A percentile compares a stretch with the other conserved stretches of the same genome.
These are phyloP conservation scores for Mollisia scopiformis DNA, from an alignment of 2,329 filamentous ascomycete genomes.

Conservation along the genomic window DNA sequence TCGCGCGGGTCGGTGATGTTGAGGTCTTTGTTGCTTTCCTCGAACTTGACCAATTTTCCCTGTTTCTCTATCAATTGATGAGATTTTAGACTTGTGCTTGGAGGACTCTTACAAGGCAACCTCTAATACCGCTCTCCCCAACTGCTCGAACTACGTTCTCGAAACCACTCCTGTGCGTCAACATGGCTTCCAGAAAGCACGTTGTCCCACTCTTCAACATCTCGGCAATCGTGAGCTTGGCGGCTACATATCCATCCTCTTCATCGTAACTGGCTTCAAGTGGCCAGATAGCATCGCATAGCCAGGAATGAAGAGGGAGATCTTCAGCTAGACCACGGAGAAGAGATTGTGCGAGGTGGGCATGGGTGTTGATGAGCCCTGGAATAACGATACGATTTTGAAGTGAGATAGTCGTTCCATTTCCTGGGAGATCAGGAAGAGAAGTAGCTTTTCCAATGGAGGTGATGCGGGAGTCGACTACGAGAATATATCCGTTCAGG, in stretches of 20 bases:
- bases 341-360: slow-evolving; percentile 52
- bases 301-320: slow-evolving; percentile 52
- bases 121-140: slow-evolving; percentile 46
- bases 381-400: slow-evolving; percentile 50
- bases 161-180: slow-evolving; percentile 49
- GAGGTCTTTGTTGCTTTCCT: slow-evolving; percentile 38
- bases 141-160: slow-evolving; percentile 47
- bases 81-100: no score
- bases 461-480: slow-evolving; percentile 43
- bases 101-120: slow-evolving; percentile 20
- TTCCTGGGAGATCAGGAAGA: slow-evolving; percentile 30
- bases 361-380: slow-evolving; percentile 53
- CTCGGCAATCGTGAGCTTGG: slow-evolving; percentile 51
- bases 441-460: slow-evolving; percentile 45
- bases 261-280: slow-evolving; percentile 47
- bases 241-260: slow-evolving; percentile 53
- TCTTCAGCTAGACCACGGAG: slow-evolving; percentile 53
- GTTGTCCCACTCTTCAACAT: slow-evolving; percentile 54
- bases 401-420: slow-evolving; percentile 39
- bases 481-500: slow-evolving; percentile 48
- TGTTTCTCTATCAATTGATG: slow-evolving; percentile 33
- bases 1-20: slow-evolving; percentile 41
- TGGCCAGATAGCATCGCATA: slow-evolving; percentile 54
- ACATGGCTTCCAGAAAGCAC: slow-evolving; percentile 56
- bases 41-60: slow-evolving; percentile 46